Evolutionary conservation across 345 rosid genomes (phyloP).

Genomic region (Syzygium oleosum): DNA sequence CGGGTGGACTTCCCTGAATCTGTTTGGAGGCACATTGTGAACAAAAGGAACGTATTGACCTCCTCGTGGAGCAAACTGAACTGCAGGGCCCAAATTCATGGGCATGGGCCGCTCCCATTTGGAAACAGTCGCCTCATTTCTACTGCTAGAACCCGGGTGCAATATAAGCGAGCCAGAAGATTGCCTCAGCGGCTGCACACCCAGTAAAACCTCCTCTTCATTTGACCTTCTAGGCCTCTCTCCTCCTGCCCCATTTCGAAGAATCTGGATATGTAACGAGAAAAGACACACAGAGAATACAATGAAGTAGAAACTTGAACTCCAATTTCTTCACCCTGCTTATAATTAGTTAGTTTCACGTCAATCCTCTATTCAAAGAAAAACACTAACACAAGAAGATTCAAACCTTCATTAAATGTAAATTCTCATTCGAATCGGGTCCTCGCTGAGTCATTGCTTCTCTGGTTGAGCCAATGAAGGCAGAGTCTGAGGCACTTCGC

Average conservation of each 20-base stretch:
- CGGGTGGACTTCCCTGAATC: slow-evolving; percentile 53
- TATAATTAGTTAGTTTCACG: background rate
- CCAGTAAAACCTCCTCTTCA: slow-evolving; percentile 38
- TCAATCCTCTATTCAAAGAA: background rate
- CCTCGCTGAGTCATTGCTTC: slow-evolving; percentile 24
- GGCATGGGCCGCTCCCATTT: slow-evolving; percentile 48
- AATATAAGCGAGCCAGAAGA: slow-evolving; percentile 37
- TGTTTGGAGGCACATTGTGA: slow-evolving; percentile 55
- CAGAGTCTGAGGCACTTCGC: slow-evolving; percentile 70
- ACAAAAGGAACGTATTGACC: slow-evolving; percentile 52
- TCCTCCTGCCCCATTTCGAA: slow-evolving; percentile 48
- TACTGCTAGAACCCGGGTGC: slow-evolving; percentile 37
- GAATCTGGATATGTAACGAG: slow-evolving; percentile 34
- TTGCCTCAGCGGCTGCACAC: slow-evolving; percentile 39
- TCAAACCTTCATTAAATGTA: slow-evolving; percentile 68
- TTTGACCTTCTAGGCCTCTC: slow-evolving; percentile 39
- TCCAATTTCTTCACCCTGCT: background rate
- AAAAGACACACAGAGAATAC: background rate
- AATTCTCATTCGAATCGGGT: slow-evolving; percentile 62
- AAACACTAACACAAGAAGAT: background rate
- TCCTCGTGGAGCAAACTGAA: slow-evolving; percentile 53
- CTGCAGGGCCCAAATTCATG: slow-evolving; percentile 28
- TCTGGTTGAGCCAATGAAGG: slow-evolving; percentile 31
- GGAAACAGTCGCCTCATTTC: slow-evolving; percentile 29
- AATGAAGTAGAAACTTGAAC: background rate